Evolutionary conservation across 345 rosid species (phyloP).

Genomic region (Pistacia integerrima): DNA sequence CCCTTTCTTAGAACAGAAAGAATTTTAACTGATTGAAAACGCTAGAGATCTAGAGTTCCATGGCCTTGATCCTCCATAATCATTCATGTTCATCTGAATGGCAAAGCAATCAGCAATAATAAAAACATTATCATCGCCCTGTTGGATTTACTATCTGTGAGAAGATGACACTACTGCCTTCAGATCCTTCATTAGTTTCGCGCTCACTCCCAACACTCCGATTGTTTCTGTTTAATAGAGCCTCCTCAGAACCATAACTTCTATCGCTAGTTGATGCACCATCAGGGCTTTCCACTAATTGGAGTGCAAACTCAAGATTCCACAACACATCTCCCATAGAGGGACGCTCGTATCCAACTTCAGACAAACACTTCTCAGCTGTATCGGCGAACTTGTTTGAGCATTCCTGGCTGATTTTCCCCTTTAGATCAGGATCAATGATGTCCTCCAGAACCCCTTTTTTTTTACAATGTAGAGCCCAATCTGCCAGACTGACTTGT

Average conservation of each 20-base stretch:
- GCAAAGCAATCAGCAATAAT: background rate
- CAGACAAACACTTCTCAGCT: conserved; percentile 60
- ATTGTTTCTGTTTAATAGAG: conserved; percentile 14
- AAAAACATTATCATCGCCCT: conserved; percentile 44
- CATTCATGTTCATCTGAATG: background rate
- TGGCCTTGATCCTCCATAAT: background rate
- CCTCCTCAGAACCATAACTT: conserved; percentile 26
- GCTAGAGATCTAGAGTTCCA: conserved; percentile 14
- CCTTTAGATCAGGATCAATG: conserved; percentile 62
- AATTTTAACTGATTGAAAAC: background rate
- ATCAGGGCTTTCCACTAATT: conserved; percentile 52
- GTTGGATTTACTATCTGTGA: conserved; percentile 64
- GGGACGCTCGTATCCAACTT: conserved; percentile 58
- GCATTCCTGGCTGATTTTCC: conserved; percentile 49
- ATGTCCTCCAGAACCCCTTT: conserved; percentile 60
- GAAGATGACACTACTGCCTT: conserved; percentile 44
- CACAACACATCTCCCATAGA: conserved; percentile 74
- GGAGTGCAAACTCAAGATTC: conserved; percentile 71
- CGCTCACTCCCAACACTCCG: conserved; percentile 36
- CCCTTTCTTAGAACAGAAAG: background rate
- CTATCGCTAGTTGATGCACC: conserved; percentile 25
- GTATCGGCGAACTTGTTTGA: conserved; percentile 60
- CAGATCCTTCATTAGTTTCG: conserved; percentile 29
- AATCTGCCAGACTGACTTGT: conserved; percentile 87
- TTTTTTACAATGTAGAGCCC: conserved; percentile 62